Evolutionary conservation across 164 flowering plant genomes (phyloP), one percentile per base, ranked within the genome.

Genomic region (Piper longum): DNA sequence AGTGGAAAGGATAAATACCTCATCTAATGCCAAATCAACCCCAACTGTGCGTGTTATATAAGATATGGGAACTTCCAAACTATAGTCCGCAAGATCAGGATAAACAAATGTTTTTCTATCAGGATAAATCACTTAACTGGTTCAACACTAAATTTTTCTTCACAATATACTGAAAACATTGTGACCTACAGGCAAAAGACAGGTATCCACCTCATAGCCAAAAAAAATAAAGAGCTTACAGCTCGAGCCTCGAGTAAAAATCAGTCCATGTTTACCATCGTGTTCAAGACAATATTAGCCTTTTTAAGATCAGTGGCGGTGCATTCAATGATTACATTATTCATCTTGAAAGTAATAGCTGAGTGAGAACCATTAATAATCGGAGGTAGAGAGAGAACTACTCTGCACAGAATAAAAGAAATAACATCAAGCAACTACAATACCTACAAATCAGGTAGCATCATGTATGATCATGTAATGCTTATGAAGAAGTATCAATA

Each of bases 321-420:
- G 69, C 99, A 91, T 74, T 95, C 99, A 69, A 95, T 85, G 71
- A 95, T 81, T 41, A 95, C 93, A 77, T 87, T 91, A n/a, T n/a
- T n/a, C n/a, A n/a, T n/a, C 77, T 82, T 75, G 56, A 85, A 67
- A 45, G 80, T 76, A 45, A 95, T 90, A 60, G 99, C 99, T 41
- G 99, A 95, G 76, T 82, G 96, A 48, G 93, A 88, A 67, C 99
- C 85, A 80, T 95, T 88, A 18, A 95, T 95, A 44, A 95, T 91
- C 9, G 99, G 97, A 1, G 97, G 99, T 60, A 91, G 63, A 63
- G 99, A 95, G 70, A 95, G 54, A 60, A 95, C 99, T 65, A 86
- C 91, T 77, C 99, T 93, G 91, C 75, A 78, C 26, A 60, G 64
- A 3, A 45, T 6, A 45, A 45, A 45, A 45, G 1, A 3, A 43